These are phyloP conservation scores for Penicillium parvum DNA, from an alignment of 495 filamentous ascomycete species.

Conservation along the genomic window DNA sequence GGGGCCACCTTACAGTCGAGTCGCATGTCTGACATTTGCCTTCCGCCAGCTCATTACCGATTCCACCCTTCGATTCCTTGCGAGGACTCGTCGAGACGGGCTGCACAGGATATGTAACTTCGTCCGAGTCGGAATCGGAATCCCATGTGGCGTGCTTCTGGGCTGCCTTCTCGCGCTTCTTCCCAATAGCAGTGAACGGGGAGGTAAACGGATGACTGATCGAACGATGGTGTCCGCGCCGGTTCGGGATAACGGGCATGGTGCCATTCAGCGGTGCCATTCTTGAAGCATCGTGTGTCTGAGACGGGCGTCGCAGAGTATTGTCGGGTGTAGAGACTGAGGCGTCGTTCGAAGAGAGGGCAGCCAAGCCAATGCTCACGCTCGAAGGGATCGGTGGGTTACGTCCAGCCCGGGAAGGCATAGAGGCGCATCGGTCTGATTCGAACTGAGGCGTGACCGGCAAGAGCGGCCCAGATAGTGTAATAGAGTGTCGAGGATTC, in stretches of 20 bases:
- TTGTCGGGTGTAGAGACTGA: conserved; percentile 11
- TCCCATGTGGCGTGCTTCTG: conserved; percentile 32
- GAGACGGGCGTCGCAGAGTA: conserved; percentile 15
- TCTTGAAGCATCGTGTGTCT: conserved; percentile 30
- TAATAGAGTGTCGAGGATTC: conserved; percentile 15
- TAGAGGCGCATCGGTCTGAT: conserved; percentile 31
- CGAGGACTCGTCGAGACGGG: conserved; percentile 27
- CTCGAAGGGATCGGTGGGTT: conserved; percentile 30
- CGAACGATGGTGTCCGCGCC: conserved; percentile 58
- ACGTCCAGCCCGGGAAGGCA: conserved; percentile 39
- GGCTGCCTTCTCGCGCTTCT: conserved; percentile 42
- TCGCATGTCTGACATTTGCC: conserved; percentile 82
- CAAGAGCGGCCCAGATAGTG: too few species aligned
- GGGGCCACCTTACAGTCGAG: conserved; percentile 79
- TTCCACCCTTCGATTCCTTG: conserved; percentile 26
- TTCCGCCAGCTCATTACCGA: conserved; percentile 47
- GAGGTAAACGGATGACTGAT: conserved; percentile 74
- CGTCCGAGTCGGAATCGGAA: conserved; percentile 42
- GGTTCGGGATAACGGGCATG: conserved; percentile 20
- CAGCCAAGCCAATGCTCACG: conserved; percentile 19
- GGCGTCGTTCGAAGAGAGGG: conserved; percentile 19
- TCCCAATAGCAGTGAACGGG: conserved; percentile 50
- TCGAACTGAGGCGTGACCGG: background rate
- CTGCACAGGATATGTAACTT: conserved; percentile 28
- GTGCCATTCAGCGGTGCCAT: conserved; percentile 21